Evolutionary conservation across 441 rosid genomes (phyloP).

Genomic region (Euphorbia celastroides): DNA sequence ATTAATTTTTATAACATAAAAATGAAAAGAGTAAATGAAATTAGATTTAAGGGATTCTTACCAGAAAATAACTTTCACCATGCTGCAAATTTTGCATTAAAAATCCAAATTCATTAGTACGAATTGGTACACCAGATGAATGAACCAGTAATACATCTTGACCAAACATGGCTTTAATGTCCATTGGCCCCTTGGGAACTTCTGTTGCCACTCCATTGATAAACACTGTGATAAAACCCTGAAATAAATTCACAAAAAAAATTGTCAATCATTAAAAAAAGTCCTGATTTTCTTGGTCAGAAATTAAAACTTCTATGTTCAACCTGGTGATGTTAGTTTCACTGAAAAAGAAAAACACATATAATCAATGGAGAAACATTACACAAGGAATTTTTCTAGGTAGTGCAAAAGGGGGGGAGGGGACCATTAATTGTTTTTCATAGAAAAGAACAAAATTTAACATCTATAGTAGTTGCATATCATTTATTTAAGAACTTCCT

Average conservation of each 20-base stretch:
- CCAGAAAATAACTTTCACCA: conserved; percentile 96
- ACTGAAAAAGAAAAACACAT: background rate
- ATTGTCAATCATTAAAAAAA: too few relatives aligned
- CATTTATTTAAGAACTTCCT: conserved; percentile 22
- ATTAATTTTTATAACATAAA: background rate
- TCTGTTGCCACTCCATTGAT: conserved; percentile 83
- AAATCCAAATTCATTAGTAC: conserved; percentile 68
- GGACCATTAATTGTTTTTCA: conserved; percentile 24
- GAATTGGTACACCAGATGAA: conserved; percentile 73
- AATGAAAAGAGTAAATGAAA: background rate
- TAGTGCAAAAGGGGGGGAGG: background rate
- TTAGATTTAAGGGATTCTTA: conserved; percentile 22
- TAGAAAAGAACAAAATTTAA: conserved; percentile 14
- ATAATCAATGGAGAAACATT: conserved; percentile 3
- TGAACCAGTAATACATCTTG: conserved; percentile 65
- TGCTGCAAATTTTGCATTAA: conserved; percentile 73
- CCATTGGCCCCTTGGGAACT: conserved; percentile 70
- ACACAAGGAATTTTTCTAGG: conserved; percentile 21
- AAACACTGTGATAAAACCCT: conserved; percentile 70
- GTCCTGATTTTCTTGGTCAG: background rate
- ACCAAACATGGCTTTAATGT: conserved; percentile 72
- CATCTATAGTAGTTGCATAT: too few relatives aligned
- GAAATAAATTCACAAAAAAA: background rate
- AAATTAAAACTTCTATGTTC: conserved; percentile 5
- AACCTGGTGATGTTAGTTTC: background rate